Percentiles rank a stretch among this genome's conserved stretches.
These are phyloP conservation scores for Suillus weaverae DNA, from an alignment of 768 basidiomycete genomes.

Conservation along the genomic window DNA sequence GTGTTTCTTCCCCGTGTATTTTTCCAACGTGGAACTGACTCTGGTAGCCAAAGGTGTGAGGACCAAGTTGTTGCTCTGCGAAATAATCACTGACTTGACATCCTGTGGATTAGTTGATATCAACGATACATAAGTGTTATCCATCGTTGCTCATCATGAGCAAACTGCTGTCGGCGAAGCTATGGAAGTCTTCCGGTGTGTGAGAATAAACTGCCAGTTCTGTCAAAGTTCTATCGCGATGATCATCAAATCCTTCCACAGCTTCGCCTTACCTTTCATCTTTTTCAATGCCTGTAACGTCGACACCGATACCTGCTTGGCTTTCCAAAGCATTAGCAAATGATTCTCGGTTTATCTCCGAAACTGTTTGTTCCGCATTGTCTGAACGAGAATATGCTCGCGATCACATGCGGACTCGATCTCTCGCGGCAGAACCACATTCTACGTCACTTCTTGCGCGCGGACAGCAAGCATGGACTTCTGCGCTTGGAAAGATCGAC, in stretches of 20 bases:
- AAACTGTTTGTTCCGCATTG: conserved; percentile 35
- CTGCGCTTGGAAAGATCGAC: conserved; percentile 16
- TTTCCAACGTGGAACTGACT: conserved; percentile 80
- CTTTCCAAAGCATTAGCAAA: neutral
- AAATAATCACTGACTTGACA: conserved; percentile 40
- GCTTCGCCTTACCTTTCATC: neutral
- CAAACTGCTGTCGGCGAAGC: neutral
- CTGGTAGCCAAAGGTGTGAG: conserved; percentile 35
- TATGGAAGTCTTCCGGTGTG: too few species aligned
- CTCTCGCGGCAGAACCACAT: conserved; percentile 11
- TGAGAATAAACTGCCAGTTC: too few species aligned
- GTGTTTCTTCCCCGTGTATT: conserved; percentile 67
- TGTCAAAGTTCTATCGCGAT: too few species aligned
- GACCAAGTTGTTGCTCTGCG: conserved; percentile 30
- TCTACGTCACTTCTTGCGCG: neutral
- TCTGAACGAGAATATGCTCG: conserved; percentile 40
- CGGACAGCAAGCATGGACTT: conserved; percentile 11
- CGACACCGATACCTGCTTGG: neutral
- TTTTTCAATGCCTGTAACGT: neutral
- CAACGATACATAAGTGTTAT: conserved; percentile 28
- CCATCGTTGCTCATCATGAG: conserved; percentile 7
- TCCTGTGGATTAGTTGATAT: conserved; percentile 15
- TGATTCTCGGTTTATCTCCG: neutral
- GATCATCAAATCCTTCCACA: neutral
- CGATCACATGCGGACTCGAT: conserved; percentile 29